Evolutionary conservation across 108 stramenopile genomes (phyloP), one percentile per base, ranked within the genome.

Genomic region (Nitzschia sp.): DNA sequence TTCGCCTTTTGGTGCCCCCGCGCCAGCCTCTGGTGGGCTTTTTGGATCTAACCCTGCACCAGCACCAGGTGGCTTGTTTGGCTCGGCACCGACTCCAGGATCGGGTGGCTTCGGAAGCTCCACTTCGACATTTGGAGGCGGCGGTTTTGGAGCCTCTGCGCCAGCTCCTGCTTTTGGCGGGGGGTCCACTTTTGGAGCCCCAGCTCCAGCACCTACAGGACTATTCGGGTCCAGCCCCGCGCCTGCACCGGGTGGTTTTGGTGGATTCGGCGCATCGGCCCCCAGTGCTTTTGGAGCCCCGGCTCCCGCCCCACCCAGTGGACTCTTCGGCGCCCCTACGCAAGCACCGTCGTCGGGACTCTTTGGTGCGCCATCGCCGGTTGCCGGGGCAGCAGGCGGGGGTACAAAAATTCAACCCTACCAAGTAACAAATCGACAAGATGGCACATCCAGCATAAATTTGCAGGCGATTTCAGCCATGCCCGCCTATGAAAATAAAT

Each of bases 381-480:
- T 47, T 29, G 80, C 72, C 28, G 76, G 73, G 61, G 73, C 44
- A 33, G 57, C 53, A 53, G 44, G 63, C 25, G 73, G 72, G 17
- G 90, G 86, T 3, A 80, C 88, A 6, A 73, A 70, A 36, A 59
- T 72, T 54, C 58, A 67, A 41, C 91, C 86, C 23, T 96, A 78
- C 48, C 69, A 76, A 60, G 68, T 82, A 11, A 77, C 84, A 47
- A 54, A 27, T 9, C 72, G 80, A 58, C 69, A 80, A 54, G 96
- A 94, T 63, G 91, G 91, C 47, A 68, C 74, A 13, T 79, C 76
- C 15, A 64, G 62, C 31, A 93, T 96, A 69, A 69, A 71, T 61
- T 64, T 96, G 53, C 91, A 93, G 45, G 79, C 92, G 50, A 96
- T 96, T 60, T 81, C 92, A 16, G 90, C 89, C 47, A 93, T 95